Conservation (phyloP, 345 rosid genomes). For the Sonneratia caseolaris region DNA sequence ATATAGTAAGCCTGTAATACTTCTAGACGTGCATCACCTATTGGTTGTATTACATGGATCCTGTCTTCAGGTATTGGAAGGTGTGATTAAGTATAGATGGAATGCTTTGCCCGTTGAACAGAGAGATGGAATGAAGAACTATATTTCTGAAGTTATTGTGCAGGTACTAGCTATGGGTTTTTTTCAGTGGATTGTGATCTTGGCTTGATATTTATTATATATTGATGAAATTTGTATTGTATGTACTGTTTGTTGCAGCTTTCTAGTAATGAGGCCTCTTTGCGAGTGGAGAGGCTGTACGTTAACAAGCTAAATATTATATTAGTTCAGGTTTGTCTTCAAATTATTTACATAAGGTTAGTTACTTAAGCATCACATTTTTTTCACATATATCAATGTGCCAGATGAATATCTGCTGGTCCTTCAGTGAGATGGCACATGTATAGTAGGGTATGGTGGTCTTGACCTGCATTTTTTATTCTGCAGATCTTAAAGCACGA, state of each 20-base stretch:
- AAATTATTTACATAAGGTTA: background rate
- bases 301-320: slow-evolving; percentile 91
- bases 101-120: slow-evolving; percentile 94
- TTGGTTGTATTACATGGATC: background rate
- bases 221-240: slow-evolving; percentile 4
- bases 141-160: slow-evolving; percentile 96
- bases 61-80: slow-evolving; percentile 73
- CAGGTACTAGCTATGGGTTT: slow-evolving; percentile 36
- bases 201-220: slow-evolving; percentile 2
- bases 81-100: slow-evolving; percentile 98
- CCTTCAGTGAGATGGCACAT: background rate
- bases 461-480: background rate
- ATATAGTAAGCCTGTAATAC: background rate
- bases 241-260: slow-evolving; percentile 33
- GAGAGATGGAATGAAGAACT: slow-evolving; percentile 98
- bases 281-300: slow-evolving; percentile 78
- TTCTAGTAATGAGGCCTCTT: slow-evolving; percentile 80
- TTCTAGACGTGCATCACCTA: background rate
- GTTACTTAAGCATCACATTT: background rate
- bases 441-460: background rate
- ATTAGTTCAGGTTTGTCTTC: slow-evolving; percentile 70
- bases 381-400: background rate
- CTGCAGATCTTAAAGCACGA: slow-evolving; percentile 90
- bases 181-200: too few relatives aligned
- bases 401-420: background rate